Evolutionary conservation across 208 protist genomes (phyloP).

Genomic region (Trypanosoma conorhini): DNA sequence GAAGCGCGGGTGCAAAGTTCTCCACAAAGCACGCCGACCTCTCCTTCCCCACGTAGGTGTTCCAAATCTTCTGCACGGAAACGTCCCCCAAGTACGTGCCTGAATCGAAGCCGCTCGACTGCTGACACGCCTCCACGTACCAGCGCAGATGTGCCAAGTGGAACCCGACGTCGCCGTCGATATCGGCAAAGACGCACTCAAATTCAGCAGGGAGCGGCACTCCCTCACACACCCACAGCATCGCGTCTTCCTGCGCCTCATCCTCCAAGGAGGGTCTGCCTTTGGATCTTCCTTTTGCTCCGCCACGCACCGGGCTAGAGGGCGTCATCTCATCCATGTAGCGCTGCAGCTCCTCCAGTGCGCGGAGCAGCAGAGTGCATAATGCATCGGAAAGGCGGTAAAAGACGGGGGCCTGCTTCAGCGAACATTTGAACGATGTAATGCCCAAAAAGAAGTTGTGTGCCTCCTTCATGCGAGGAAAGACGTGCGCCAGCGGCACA

Average conservation of each 20-base stretch:
- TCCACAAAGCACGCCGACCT: conserved; percentile 56
- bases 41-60: conserved; percentile 51
- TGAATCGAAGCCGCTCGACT: conserved; percentile 45
- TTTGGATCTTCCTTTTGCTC: neutral
- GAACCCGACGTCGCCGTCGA: conserved; percentile 30
- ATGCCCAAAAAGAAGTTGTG: conserved; percentile 68
- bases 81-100: conserved; percentile 50
- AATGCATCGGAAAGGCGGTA: conserved; percentile 25
- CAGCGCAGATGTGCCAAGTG: conserved; percentile 73
- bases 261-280: neutral
- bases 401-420: conserved; percentile 28
- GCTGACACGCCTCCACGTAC: conserved; percentile 47
- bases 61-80: conserved; percentile 55
- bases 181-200: conserved; percentile 21
- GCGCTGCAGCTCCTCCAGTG: conserved; percentile 21
- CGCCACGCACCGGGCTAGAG: too few species aligned
- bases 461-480: conserved; percentile 54
- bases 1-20: conserved; percentile 49
- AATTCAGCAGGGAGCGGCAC: conserved; percentile 13
- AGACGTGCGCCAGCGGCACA: conserved; percentile 45
- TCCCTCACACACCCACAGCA: conserved; percentile 14
- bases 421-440: conserved; percentile 20
- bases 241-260: neutral
- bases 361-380: conserved; percentile 18
- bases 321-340: conserved; percentile 9